Percentiles rank a stretch among this genome's conserved stretches.
phyloP scores from a whole-genome alignment of 2,329 filamentous ascomycete genomes.

The Orbilia oligospora region DNA sequence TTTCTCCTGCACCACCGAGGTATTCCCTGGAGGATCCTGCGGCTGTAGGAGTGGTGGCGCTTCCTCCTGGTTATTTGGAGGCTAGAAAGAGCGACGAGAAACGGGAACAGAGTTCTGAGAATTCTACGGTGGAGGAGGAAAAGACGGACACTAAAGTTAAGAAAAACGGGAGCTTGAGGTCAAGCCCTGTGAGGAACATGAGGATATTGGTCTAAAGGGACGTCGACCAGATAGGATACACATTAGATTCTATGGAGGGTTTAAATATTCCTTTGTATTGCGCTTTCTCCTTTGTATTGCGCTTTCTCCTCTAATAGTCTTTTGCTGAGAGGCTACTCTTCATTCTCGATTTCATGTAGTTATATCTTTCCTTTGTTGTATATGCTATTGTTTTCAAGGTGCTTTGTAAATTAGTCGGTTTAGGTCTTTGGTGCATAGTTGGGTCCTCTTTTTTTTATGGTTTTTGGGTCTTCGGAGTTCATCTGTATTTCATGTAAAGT shows the following conservation, averaged over 20 bases:
- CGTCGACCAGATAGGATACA: no score
- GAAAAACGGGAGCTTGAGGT: not conserved
- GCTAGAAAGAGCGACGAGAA: slow-evolving; percentile 3
- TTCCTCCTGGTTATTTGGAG: slow-evolving; percentile 7
- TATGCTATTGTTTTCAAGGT: not conserved
- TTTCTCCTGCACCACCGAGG: slow-evolving; percentile 25
- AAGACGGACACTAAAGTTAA: not conserved
- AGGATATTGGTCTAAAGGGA: slow-evolving; percentile 15
- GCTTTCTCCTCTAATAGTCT: not conserved
- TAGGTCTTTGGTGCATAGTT: not conserved
- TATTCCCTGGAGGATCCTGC: slow-evolving; percentile 18
- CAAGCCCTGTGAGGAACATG: not conserved
- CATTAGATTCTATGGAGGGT: no score
- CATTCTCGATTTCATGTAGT: not conserved
- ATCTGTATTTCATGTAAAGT: not conserved
- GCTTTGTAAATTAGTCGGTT: not conserved
- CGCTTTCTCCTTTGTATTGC: no score
- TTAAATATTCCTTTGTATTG: no score
- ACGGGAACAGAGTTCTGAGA: not conserved
- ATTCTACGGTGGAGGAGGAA: not conserved
- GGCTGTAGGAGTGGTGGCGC: not conserved
- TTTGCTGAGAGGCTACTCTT: not conserved
- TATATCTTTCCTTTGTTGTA: not conserved
- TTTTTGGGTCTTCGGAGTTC: not conserved
- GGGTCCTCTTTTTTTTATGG: not conserved